Conservation (phyloP, 805 yeast genomes). For the Yamadazyma akitaensis region DNA sequence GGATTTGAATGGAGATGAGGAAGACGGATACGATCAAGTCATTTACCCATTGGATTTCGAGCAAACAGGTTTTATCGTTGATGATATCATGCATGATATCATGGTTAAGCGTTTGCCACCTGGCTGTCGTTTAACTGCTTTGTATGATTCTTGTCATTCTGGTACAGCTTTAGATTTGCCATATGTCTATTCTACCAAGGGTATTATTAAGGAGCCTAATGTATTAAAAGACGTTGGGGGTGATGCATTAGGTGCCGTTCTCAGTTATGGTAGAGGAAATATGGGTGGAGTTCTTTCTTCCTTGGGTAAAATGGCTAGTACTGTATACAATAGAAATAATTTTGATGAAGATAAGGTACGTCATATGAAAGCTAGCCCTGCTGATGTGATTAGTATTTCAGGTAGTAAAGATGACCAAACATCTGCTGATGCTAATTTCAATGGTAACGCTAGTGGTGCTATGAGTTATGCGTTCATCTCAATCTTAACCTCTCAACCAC, state of each 20-base stretch:
- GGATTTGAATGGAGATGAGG: conserved; percentile 38
- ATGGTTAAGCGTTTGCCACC: conserved; percentile 36
- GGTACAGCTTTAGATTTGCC: conserved; percentile 41
- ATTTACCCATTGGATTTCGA: conserved; percentile 38
- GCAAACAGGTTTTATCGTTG: conserved; percentile 30
- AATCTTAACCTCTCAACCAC: conserved; percentile 24
- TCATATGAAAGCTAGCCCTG: conserved; percentile 32
- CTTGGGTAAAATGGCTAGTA: conserved; percentile 31
- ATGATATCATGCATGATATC: conserved; percentile 38
- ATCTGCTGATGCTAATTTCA: conserved; percentile 36
- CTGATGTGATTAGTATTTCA: conserved; percentile 34
- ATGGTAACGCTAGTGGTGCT: conserved; percentile 37
- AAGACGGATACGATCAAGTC: conserved; percentile 34
- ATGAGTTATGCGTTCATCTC: conserved; percentile 39
- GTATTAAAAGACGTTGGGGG: conserved; percentile 35
- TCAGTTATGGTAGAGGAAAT: conserved; percentile 32
- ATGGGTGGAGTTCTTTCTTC: conserved; percentile 38
- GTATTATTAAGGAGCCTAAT: conserved; percentile 39
- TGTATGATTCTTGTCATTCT: conserved; percentile 39
- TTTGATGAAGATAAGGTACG: conserved; percentile 22
- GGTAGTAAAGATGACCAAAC: conserved; percentile 43
- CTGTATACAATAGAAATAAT: conserved; percentile 17
- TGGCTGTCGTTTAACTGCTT: conserved; percentile 37
- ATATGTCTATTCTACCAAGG: conserved; percentile 38
- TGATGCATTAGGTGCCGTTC: conserved; percentile 31